Evolutionary conservation across 352 stramenopile genomes (phyloP).

Genomic region (Phytophthora megakarya): DNA sequence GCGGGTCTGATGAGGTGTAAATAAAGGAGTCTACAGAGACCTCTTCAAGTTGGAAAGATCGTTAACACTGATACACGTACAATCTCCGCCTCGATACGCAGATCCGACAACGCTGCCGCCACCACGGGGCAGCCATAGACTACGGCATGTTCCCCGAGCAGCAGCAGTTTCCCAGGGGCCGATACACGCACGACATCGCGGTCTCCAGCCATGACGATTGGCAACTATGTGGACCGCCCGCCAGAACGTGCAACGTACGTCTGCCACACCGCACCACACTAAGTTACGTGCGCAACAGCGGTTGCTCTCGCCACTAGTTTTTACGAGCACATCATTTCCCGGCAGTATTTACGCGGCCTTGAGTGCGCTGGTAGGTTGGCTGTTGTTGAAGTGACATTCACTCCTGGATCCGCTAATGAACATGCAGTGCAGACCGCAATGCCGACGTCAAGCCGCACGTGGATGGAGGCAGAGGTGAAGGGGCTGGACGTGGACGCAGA

Average conservation of each 20-base stretch:
- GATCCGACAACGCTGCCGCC: constrained; percentile 78
- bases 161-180: constrained; percentile 89
- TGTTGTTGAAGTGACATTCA: constrained; percentile 32
- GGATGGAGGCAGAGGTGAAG: constrained; percentile 29
- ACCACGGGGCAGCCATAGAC: constrained; percentile 88
- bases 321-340: constrained; percentile 24
- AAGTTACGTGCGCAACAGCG: neutral
- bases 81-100: constrained; percentile 80
- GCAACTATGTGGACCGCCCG: constrained; percentile 6
- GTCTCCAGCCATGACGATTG: constrained; percentile 28
- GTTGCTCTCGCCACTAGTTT: constrained; percentile 28
- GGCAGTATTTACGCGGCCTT: constrained; percentile 33
- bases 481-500: constrained; percentile 5
- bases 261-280: constrained; percentile 10
- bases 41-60: constrained; percentile 8
- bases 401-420: constrained; percentile 20
- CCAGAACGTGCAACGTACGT: neutral
- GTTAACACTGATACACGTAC: constrained; percentile 49
- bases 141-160: constrained; percentile 91
- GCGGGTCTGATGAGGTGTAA: constrained; percentile 31
- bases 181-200: constrained; percentile 50
- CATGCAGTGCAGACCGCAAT: constrained; percentile 11
- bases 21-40: neutral
- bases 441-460: constrained; percentile 1
- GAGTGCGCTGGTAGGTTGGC: neutral